phyloP scores from a whole-genome alignment of 768 basidiomycete species.

The Boletus rufocinnamomeus region DNA sequence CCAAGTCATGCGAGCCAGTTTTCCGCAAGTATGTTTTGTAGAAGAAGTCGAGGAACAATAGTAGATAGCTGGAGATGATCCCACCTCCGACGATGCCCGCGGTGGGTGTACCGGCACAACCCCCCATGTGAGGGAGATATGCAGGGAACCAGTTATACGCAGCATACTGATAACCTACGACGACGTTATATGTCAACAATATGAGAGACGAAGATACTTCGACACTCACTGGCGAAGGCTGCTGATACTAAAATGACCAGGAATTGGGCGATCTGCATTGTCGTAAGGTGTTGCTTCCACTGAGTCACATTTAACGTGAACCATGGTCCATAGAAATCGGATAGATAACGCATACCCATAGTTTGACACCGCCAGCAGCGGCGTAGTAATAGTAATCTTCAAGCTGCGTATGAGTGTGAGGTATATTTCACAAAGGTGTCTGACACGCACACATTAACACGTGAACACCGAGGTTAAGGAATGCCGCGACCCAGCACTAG shows the following conservation, averaged over 20 bases:
- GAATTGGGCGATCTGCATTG: conserved; percentile 28
- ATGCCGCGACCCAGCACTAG: conserved; percentile 91
- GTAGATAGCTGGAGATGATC: conserved; percentile 22
- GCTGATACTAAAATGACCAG: conserved; percentile 15
- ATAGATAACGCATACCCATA: conserved; percentile 17
- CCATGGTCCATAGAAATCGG: background rate
- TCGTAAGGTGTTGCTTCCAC: conserved; percentile 30
- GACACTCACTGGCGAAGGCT: conserved; percentile 17
- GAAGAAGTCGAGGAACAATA: conserved; percentile 28
- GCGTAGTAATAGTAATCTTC: conserved; percentile 98
- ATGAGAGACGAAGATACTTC: background rate
- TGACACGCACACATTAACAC: conserved; percentile 87
- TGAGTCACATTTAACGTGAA: background rate
- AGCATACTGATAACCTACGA: conserved; percentile 21
- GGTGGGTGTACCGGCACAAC: conserved; percentile 17
- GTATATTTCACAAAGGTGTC: background rate
- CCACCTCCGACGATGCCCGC: conserved; percentile 14
- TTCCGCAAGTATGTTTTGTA: conserved; percentile 17
- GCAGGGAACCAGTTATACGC: conserved; percentile 22
- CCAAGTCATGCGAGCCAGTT: background rate
- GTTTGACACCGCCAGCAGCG: conserved; percentile 62
- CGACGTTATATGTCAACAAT: too few species aligned
- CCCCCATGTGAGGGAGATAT: conserved; percentile 20
- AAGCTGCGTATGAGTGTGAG: background rate
- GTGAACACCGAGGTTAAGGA: conserved; percentile 86